Evolutionary conservation across 2,329 filamentous ascomycete genomes (phyloP).

Genomic region (Thielaviopsis populi): DNA sequence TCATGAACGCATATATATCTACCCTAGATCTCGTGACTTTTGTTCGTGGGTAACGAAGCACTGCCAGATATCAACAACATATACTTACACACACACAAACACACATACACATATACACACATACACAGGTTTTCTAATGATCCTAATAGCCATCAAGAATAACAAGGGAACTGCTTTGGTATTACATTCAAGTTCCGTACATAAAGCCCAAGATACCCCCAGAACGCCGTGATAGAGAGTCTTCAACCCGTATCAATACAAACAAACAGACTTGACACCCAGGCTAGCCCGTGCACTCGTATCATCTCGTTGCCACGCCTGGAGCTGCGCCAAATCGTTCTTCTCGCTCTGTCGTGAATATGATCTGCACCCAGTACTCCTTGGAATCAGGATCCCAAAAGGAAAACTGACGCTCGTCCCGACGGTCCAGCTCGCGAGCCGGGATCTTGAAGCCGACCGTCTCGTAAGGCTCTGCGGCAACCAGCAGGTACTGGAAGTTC

Average conservation of each 20-base stretch:
- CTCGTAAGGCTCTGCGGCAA: constrained; percentile 96
- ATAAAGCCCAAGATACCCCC: not conserved
- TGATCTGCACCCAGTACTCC: constrained; percentile 94
- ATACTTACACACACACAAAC: not conserved
- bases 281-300: not conserved
- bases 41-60: not conserved
- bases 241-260: not conserved
- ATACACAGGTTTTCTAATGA: not conserved
- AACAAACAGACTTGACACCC: not conserved
- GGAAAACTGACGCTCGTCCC: constrained; percentile 75
- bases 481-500: constrained; percentile 83
- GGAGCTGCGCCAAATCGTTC: constrained; percentile 63
- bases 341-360: constrained; percentile 97
- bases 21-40: not conserved
- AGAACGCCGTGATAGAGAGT: not conserved
- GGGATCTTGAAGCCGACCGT: constrained; percentile 94
- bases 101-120: no score
- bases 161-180: not conserved
- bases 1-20: not conserved
- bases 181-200: constrained; percentile 2
- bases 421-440: constrained; percentile 77
- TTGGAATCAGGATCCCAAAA: constrained; percentile 94
- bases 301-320: constrained; percentile 32
- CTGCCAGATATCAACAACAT: not conserved
- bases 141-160: not conserved